phyloP scores from a whole-genome alignment of 2,329 filamentous ascomycete species.

The Ascochyta rabiei region DNA sequence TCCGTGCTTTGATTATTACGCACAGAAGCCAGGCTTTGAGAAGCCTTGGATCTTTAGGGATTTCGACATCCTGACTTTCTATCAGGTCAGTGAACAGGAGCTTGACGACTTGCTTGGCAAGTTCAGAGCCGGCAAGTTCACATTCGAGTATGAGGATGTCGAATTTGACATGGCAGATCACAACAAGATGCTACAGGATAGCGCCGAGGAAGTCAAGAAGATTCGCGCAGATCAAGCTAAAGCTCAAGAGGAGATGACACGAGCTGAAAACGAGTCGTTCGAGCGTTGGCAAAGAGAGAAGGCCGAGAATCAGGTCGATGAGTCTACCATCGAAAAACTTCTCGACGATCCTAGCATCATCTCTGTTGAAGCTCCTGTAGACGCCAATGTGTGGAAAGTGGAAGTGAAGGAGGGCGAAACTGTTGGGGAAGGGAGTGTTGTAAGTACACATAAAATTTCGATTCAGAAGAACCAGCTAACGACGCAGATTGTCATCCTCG shows the following conservation, averaged over 20 bases:
- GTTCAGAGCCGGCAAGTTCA: constrained; percentile 59
- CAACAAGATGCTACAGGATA: constrained; percentile 56
- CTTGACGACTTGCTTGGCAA: constrained; percentile 56
- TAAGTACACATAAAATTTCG: constrained; percentile 15
- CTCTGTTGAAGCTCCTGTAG: constrained; percentile 51
- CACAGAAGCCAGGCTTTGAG: constrained; percentile 58
- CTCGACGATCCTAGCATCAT: constrained; percentile 51
- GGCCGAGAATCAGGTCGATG: constrained; percentile 52
- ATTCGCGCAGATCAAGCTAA: constrained; percentile 55
- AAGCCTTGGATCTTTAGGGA: constrained; percentile 63
- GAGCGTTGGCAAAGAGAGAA: constrained; percentile 53
- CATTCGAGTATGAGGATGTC: constrained; percentile 57
- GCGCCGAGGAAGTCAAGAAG: constrained; percentile 54
- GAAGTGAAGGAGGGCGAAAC: constrained; percentile 47
- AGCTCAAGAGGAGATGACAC: constrained; percentile 57
- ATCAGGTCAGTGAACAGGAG: constrained; percentile 59
- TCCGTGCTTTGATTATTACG: constrained; percentile 60
- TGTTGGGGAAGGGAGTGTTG: constrained; percentile 42
- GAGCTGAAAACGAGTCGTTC: constrained; percentile 55
- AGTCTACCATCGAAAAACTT: constrained; percentile 57
- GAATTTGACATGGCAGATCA: constrained; percentile 63
- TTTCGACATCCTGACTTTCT: constrained; percentile 63
- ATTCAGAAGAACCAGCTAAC: constrained; percentile 3
- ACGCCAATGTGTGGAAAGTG: constrained; percentile 56
- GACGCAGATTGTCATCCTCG: constrained; percentile 48